Percentiles rank a stretch among this genome's conserved stretches.
phyloP scores from a whole-genome alignment of 2,329 filamentous ascomycete genomes.

The Aspergillus viridinutans region DNA sequence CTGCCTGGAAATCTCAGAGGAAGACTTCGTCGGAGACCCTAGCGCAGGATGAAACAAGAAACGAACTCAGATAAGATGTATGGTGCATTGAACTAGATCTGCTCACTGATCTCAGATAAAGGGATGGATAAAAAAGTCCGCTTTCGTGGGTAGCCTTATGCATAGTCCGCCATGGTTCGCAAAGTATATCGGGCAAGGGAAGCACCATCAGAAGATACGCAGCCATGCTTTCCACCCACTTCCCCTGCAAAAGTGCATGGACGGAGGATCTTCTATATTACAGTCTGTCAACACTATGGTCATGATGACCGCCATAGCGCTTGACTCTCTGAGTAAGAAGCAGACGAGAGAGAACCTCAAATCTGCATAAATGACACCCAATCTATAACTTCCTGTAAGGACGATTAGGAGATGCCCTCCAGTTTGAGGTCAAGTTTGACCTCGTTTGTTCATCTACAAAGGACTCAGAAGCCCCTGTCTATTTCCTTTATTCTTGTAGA shows the following conservation, averaged over 20 bases:
- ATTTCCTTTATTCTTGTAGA: neutral
- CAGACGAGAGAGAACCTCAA: neutral
- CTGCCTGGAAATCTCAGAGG: neutral
- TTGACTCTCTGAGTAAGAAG: neutral
- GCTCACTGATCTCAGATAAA: neutral
- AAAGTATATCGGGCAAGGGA: neutral
- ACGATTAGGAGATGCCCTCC: neutral
- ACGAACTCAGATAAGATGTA: neutral
- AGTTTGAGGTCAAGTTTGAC: neutral
- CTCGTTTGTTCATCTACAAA: no score
- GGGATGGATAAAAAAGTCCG: neutral
- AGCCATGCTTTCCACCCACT: neutral
- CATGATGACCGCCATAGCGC: neutral
- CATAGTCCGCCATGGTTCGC: slow-evolving; percentile 4
- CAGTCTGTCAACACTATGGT: neutral
- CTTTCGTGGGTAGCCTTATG: neutral
- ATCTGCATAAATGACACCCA: neutral
- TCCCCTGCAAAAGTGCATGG: neutral
- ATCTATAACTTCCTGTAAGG: no score
- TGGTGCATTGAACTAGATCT: neutral
- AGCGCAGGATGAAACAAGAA: neutral
- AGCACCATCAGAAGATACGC: neutral
- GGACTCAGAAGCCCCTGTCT: neutral
- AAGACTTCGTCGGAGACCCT: neutral
- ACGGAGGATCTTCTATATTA: neutral